Evolutionary conservation across 1,284 basidiomycete species (phyloP), one percentile per base, ranked within the genome.

Genomic region (Wallemia ichthyophaga): DNA sequence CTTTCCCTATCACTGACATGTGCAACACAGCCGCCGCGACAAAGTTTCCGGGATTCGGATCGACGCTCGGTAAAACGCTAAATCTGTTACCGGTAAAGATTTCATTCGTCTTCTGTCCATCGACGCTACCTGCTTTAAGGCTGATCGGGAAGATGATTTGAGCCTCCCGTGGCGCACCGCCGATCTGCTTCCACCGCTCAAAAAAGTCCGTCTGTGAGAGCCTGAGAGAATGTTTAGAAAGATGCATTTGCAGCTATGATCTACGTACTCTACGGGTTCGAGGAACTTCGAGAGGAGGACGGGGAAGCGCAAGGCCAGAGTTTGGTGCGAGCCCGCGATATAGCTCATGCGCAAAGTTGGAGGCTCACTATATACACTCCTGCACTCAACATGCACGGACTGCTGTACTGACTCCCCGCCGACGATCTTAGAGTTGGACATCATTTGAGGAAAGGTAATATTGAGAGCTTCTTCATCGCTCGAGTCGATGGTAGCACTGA

Each of bases 121-220:
- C 85, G 57, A 95, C 71, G 58, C 83, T 77, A 2, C 83, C 84
- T 1, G 72, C 69, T 7, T 72, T 72, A 26, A 94, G 72, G 54
- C 73, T 71, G 64, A 96, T 81, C 0, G 82, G 78, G 71, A 95
- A 94, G 62, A 98, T 78, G 61, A 73, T 72, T 69, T 98, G 94
- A 21, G 83, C 78, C 72, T 99, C 94, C 60, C 89, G 77, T 25
- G 89, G 88, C 26, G 91, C 76, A 1, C 88, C 89, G 21, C 92
- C 92, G 61, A 98, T 95, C 65, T 95, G 73, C 70, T 88, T 88
- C 94, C 94, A 99, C 59, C 94, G 76, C 70, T 95, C 91, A 70
- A 98, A 98, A 75, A 98, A 98, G 64, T 92, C 85, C 0, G 76
- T 73, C 61, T 78, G 74, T 17, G 78, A 80, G 32, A 98, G 76